phyloP scores from a whole-genome alignment of 2,329 filamentous ascomycete species.

The Clonostachys solani region DNA sequence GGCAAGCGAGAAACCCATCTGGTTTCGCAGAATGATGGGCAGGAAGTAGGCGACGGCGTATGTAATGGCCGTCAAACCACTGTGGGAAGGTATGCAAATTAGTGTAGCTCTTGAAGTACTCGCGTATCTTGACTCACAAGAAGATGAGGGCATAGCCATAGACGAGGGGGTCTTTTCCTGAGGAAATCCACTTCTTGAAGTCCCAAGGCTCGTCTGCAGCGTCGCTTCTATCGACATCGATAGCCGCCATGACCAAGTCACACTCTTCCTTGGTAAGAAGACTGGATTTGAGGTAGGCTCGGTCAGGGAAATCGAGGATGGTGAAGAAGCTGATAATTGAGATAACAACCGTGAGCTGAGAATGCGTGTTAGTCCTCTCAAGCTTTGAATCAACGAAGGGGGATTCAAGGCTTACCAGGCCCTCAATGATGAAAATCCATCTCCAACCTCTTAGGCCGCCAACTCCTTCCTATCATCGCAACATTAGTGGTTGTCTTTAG shows the following conservation, averaged over 20 bases:
- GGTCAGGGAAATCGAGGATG: conserved; percentile 14
- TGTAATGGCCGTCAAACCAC: conserved; percentile 4
- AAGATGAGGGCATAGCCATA: conserved; percentile 8
- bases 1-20: conserved; percentile 10
- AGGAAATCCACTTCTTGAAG: conserved; percentile 4
- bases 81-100: conserved; percentile 1
- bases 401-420: neutral
- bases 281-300: conserved; percentile 3
- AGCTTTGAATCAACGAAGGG: neutral
- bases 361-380: no score
- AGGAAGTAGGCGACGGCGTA: conserved; percentile 14
- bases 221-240: conserved; percentile 9
- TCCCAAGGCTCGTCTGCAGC: conserved; percentile 5
- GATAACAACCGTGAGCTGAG: conserved; percentile 4
- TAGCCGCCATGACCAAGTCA: conserved; percentile 5
- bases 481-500: conserved; percentile 15
- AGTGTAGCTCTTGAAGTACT: neutral
- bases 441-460: conserved; percentile 37
- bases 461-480: conserved; percentile 24
- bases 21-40: conserved; percentile 11
- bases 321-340: conserved; percentile 9
- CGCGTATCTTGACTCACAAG: conserved; percentile 2
- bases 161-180: conserved; percentile 5
- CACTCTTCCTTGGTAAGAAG: conserved; percentile 6
- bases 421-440: conserved; percentile 37